Conservation (phyloP, 441 rosid genomes). For the Erysimum pusillum region DNA sequence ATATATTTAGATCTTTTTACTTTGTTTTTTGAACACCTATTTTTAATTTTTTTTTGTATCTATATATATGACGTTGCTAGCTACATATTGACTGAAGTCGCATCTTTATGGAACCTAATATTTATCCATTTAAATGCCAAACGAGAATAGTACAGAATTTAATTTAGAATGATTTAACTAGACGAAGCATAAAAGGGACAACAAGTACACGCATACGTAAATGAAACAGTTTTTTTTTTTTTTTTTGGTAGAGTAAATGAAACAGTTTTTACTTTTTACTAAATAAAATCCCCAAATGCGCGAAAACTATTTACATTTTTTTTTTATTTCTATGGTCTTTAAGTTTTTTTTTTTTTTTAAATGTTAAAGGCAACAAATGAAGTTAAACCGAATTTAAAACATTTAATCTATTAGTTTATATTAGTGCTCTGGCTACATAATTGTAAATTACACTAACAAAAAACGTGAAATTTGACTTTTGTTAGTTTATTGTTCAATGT, state of each 20-base stretch:
- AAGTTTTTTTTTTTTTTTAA: no score
- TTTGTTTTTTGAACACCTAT: neutral
- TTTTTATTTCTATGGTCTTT: neutral
- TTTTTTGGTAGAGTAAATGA: no score
- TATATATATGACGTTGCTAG: conserved; percentile 10
- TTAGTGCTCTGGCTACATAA: no score
- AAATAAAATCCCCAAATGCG: neutral
- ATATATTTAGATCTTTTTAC: neutral
- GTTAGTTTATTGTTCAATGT: neutral
- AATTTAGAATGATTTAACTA: neutral
- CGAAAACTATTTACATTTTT: neutral
- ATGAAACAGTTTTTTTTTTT: neutral
- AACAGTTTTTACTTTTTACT: neutral
- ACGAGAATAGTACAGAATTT: conserved; percentile 16
- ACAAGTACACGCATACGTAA: neutral
- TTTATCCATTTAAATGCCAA: conserved; percentile 13
- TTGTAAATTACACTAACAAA: neutral
- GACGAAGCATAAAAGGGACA: neutral
- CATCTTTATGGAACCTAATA: conserved; percentile 6
- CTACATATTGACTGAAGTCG: conserved; percentile 22
- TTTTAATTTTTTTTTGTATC: neutral
- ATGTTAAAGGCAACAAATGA: no score
- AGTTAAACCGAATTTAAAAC: no score
- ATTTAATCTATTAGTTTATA: no score
- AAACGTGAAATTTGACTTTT: neutral